phyloP scores from a whole-genome alignment of 176 grass and related monocot genomes.

The Triticum timopheevii region DNA sequence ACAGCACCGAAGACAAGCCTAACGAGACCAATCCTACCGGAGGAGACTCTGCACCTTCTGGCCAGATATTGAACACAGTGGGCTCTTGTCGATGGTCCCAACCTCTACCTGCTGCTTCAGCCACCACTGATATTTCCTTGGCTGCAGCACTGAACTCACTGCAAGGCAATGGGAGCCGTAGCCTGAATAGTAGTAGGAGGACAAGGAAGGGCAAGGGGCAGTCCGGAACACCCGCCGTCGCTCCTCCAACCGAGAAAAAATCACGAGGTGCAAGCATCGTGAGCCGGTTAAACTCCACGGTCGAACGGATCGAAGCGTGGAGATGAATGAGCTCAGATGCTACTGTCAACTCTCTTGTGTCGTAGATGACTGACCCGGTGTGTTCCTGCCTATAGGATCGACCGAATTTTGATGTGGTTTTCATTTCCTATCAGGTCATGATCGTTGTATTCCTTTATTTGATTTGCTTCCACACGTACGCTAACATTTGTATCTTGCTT shows the following conservation, averaged over 20 bases:
- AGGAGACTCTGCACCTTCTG: slow-evolving; percentile 23
- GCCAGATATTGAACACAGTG: slow-evolving; percentile 17
- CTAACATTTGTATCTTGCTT: slow-evolving; percentile 45
- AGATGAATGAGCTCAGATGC: slow-evolving; percentile 43
- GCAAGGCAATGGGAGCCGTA: slow-evolving; percentile 47
- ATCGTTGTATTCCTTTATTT: slow-evolving; percentile 17
- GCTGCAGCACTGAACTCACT: slow-evolving; percentile 24
- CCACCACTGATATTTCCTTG: slow-evolving; percentile 33
- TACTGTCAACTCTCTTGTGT: slow-evolving; percentile 3
- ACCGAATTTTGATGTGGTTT: slow-evolving; percentile 21
- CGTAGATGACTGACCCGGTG: slow-evolving; percentile 50
- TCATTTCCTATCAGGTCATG: slow-evolving; percentile 21
- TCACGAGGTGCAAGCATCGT: slow-evolving; percentile 67
- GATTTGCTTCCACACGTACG: background rate
- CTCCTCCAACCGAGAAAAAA: slow-evolving; percentile 47
- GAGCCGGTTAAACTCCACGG: slow-evolving; percentile 78
- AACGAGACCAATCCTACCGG: background rate
- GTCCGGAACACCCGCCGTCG: background rate
- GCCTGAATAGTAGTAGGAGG: slow-evolving; percentile 43
- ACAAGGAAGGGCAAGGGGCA: slow-evolving; percentile 64
- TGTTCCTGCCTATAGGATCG: slow-evolving; percentile 44
- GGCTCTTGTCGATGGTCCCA: slow-evolving; percentile 28
- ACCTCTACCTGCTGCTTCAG: background rate
- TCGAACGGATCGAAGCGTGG: slow-evolving; percentile 86
- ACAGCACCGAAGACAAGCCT: slow-evolving; percentile 29